Base-by-base conservation (phyloP, 164 flowering plant genomes). In the Macadamia integrifolia region DNA sequence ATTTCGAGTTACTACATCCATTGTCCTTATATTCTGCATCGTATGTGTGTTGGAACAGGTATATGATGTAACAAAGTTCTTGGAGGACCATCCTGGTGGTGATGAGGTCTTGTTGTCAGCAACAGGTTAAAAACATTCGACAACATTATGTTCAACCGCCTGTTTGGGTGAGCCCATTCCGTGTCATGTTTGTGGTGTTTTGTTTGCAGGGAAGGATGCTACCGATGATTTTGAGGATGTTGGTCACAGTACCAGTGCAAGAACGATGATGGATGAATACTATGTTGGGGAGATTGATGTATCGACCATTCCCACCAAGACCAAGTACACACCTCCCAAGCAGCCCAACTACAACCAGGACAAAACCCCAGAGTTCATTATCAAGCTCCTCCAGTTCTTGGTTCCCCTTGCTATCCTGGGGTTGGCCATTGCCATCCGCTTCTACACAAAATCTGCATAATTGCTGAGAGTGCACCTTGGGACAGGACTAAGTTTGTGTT, bases 161-260 rank as follows among this genome's bases (percentile, higher is more conserved):
- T 35, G 5, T 35, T 35, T 35, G 40, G 40, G 40, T 35, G 40
- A 35, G 40, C 40, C 40, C 40, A 35, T 35, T 35, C 40, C 40
- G 6, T 15, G 18, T 4, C 30, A 58, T 29, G 50, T 9, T 23
- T 46, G 35, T n/a, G 52, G n/a, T 58, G 6, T 29, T 6, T 70
- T 48, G 60, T 59, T 69, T 75, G 62, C 82, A 87, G 96, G 90
- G 32, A 87, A 87, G 80, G 93, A 90, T 78, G 96, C 96, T 57
- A 88, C 93, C 2, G 86, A 83, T 76, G 96, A 90, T 75, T 90
- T 88, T 71, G 93, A 90, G 74, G 96, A 87, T 72, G 90, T 88
- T 60, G 96, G 93, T 4, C 96, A 90, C 71, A 90, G 92, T 66
- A 74, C 65, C 56, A 76, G 71, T 72, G 94, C 93, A 18, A 79